Evolutionary conservation across 2,329 filamentous ascomycete species (phyloP), one percentile per base, ranked within the genome.

Genomic region (Sarocladium brachiariae): DNA sequence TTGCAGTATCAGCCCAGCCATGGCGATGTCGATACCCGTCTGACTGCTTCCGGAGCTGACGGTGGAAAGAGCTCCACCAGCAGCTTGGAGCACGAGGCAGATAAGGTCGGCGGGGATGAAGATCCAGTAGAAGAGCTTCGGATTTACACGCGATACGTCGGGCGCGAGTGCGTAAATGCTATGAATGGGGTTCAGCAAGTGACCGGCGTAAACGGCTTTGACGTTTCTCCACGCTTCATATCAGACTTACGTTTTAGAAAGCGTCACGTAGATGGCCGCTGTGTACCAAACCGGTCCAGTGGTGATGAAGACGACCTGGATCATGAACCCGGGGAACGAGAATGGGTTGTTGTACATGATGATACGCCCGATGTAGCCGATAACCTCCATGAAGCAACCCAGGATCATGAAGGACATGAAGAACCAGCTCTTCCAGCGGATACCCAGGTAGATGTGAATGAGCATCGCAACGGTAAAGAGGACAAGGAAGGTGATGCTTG

Each of bases 261-360:
- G 69, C 11, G 79, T 83, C 24, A 86, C 73, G 59, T 87, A 87
- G 50, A 86, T 79, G 27, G 79, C 78, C 1, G 81, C 82, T 7
- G 78, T 55, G 71, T 81, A 69, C 18, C 63, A 69, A 0, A 69
- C 66, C 9, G 67, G 67, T 0, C 61, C 67, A 4, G 52, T 58
- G 0, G 78, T 83, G 21, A 69, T 60, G 50, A 59, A 69, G 63
- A 57, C 61, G 55, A 84, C 83, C 62, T 86, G 80, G 5, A 85
- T 73, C 56, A 85, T 71, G 59, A 87, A 87, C 0, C 75, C 80
- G 1, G 61, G 57, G 60, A 83, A 75, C 21, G 58, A 66, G 57
- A 80, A 86, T 0, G 80, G 78, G 51, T 85, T 78, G 14, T 72
- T 58, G 51, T 78, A 70, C 51, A 82, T 64, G 49, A 80, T 61